A percentile compares a stretch with the other conserved stretches of the same genome.
Conservation (phyloP, 176 grass and related monocot species). For the Juncus effusus region DNA sequence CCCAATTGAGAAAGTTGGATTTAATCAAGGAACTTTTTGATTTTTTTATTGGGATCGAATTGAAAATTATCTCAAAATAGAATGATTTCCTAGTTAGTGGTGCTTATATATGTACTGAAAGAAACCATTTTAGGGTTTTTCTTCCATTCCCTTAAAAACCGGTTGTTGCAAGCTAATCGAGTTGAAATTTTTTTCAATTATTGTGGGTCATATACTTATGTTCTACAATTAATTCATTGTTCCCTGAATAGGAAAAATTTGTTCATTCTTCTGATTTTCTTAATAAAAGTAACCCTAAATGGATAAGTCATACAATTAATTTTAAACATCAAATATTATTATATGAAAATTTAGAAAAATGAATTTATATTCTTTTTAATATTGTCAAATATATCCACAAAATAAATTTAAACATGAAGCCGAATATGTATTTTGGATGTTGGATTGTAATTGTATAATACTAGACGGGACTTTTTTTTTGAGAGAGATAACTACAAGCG, state of each 20-base stretch:
- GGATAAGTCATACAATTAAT: too few species aligned
- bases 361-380: too few species aligned
- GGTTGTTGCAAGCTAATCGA: constrained; percentile 11
- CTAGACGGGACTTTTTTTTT: too few species aligned
- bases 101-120: neutral
- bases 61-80: constrained; percentile 11
- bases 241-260: neutral
- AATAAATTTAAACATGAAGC: too few species aligned
- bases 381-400: too few species aligned
- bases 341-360: too few species aligned
- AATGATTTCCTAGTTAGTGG: constrained; percentile 9
- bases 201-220: neutral
- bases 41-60: constrained; percentile 2
- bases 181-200: neutral
- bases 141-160: constrained; percentile 2
- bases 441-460: too few species aligned
- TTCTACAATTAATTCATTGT: neutral
- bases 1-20: constrained; percentile 13
- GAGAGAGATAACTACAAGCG: too few species aligned
- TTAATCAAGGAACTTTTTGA: constrained; percentile 1
- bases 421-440: too few species aligned
- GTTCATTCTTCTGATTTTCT: too few species aligned
- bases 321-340: too few species aligned
- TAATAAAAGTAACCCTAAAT: too few species aligned
- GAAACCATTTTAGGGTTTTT: constrained; percentile 8